Conservation (phyloP, 108 stramenopile species). For the Parietichytrium sp. region DNA sequence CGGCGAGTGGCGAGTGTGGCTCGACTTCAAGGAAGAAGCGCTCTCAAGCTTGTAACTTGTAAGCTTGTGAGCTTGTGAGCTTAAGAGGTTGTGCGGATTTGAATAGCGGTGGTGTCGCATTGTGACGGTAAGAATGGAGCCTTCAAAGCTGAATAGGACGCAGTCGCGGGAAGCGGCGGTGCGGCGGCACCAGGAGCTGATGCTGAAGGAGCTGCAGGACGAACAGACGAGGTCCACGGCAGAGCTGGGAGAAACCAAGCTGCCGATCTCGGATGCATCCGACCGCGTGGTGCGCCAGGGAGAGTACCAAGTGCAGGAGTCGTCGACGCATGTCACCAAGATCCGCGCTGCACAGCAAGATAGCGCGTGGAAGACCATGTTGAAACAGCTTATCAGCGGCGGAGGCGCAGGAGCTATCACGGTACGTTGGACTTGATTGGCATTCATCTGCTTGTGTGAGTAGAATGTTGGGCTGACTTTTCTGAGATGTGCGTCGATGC, state of each 20-base stretch:
- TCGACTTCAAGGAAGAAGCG: too few species aligned
- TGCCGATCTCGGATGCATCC: background rate
- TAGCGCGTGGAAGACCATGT: too few species aligned
- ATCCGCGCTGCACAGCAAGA: background rate
- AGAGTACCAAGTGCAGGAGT: background rate
- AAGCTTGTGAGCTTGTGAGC: too few species aligned
- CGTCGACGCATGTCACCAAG: background rate
- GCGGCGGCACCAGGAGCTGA: conserved; percentile 10
- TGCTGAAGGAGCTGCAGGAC: background rate
- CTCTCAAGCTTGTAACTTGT: too few species aligned
- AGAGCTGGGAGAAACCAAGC: background rate
- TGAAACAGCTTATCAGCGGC: conserved; percentile 30
- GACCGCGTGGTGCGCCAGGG: background rate
- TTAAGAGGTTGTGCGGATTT: too few species aligned
- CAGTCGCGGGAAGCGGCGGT: background rate
- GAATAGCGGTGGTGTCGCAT: too few species aligned
- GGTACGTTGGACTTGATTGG: too few species aligned
- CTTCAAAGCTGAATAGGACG: background rate
- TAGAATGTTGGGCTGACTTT: too few species aligned
- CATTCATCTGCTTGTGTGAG: too few species aligned
- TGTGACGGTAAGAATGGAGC: too few species aligned
- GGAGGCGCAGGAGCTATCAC: conserved; percentile 44
- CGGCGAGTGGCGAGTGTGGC: too few species aligned
- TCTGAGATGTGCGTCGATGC: too few species aligned
- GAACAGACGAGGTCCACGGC: background rate